Base-by-base conservation (phyloP, 768 basidiomycete species). In the Naganishia friedmannii region DNA sequence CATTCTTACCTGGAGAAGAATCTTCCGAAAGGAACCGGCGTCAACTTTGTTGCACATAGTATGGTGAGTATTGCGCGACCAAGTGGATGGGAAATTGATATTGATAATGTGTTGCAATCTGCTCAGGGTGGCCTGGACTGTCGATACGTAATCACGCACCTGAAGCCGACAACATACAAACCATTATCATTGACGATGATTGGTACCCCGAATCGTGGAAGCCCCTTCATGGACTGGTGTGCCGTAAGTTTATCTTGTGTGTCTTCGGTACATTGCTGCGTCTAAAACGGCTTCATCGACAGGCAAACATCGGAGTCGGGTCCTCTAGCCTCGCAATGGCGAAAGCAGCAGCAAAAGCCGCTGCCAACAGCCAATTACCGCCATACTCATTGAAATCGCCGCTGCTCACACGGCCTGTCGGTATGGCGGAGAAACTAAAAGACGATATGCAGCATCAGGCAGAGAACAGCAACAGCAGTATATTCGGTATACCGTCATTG, bases 171-270 rank as follows among this genome's bases (percentile, higher is more conserved):
- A 12, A 88, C 89, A 63, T 98, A 98, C 81, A 85, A 85, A 1
- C 93, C 96, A 0, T 81, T 93, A 34, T 93, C 92, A 8, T 83
- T 99, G 70, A 97, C 90, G 0, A 90, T 88, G 26, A 86, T 99
- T 73, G 88, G 89, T 29, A 98, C 96, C 0, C 96, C 96, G 19
- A 96, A 99, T 79, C 86, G 92, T 21, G 95, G 96, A 39, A 92
- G 91, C 74, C 93, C 95, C 0, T 98, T 99, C 81, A 99, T 99
- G 96, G 92, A 96, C 79, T 99, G 96, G 96, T 98, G 95, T 83
- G 85, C 87, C 58, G 91, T 91, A 76, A 77, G 89, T 85, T 58
- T 70, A 31, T 60, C 45, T 71, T 67, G 26, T 31, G 7, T 42
- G 23, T 55, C 66, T 58, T 32, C 21, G 34, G 10, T 42, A 7